These are phyloP conservation scores for Paracoccidioides brasiliensis DNA, from an alignment of 2,329 filamentous ascomycete genomes.

Conservation along the genomic window DNA sequence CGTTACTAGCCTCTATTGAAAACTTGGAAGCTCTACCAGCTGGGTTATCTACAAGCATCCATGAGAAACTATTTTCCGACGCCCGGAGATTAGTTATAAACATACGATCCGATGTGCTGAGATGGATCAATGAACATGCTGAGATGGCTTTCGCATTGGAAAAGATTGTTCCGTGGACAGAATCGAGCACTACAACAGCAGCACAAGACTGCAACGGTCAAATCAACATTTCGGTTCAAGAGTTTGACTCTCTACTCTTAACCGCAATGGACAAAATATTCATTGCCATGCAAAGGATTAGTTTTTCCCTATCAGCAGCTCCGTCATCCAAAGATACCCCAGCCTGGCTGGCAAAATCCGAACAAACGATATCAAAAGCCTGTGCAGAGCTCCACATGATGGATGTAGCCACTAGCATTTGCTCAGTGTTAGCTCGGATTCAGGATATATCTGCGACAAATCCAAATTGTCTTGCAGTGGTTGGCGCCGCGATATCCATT, in stretches of 20 bases:
- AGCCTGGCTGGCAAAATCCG: slow-evolving; percentile 49
- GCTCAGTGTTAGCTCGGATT: slow-evolving; percentile 34
- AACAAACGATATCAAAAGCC: slow-evolving; percentile 39
- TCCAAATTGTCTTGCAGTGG: slow-evolving; percentile 30
- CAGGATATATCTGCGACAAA: slow-evolving; percentile 34
- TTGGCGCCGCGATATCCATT: slow-evolving; percentile 46
- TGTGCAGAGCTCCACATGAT: slow-evolving; percentile 47
- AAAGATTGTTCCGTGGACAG: slow-evolving; percentile 55
- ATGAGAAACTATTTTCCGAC: slow-evolving; percentile 20
- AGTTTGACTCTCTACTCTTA: slow-evolving; percentile 47
- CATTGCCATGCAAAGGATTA: slow-evolving; percentile 62
- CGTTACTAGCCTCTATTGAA: slow-evolving; percentile 31
- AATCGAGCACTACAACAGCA: slow-evolving; percentile 17
- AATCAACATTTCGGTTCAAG: slow-evolving; percentile 20
- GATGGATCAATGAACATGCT: slow-evolving; percentile 37
- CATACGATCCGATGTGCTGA: slow-evolving; percentile 31
- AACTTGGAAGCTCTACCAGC: slow-evolving; percentile 39
- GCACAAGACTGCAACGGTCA: slow-evolving; percentile 8
- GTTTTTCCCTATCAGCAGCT: slow-evolving; percentile 41
- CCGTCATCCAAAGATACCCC: slow-evolving; percentile 48
- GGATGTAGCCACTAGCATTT: slow-evolving; percentile 39
- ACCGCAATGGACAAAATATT: slow-evolving; percentile 61
- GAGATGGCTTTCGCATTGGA: slow-evolving; percentile 51
- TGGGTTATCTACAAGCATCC: slow-evolving; percentile 30
- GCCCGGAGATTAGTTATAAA: slow-evolving; percentile 17